Evolutionary conservation across 2,329 filamentous ascomycete species (phyloP), one percentile per base, ranked within the genome.

Genomic region (Metarhizium humberi): DNA sequence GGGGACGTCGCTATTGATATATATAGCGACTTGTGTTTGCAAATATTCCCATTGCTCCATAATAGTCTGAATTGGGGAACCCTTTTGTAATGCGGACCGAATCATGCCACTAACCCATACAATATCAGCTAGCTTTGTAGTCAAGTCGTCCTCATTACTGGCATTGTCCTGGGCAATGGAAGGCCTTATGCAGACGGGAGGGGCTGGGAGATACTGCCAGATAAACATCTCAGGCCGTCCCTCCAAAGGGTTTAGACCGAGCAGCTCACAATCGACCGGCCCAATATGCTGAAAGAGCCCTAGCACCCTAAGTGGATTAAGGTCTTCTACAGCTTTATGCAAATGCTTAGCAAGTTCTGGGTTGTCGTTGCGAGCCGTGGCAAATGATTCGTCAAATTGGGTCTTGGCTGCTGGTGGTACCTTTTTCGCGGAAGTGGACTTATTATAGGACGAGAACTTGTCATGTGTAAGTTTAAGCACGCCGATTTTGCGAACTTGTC

Each of bases 21-120:
- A 97, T 78, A 96, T 91, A 57, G 92, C 94, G 58, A 97, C 88
- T 66, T 96, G 92, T 11, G 95, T 79, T 67, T 96, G 92, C 59
- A 99, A 76, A 65, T 92, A 97, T 67, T 97, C 92, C 92, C 92
- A 97, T 63, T 95, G 91, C 68, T 97, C 92, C 85, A 96, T 94
- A 55, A 97, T 88, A 1, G 89, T 94, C 60, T 87, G 82, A 3
- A 97, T 80, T 0, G 90, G 84, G 14, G 91, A 88, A 10, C 92
- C 92, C 62, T 90, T 90, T 58, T 86, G 79, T 16, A 97, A 71
- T 0, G 90, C 89, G 29, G 88, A 87, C 51, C 87, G 85, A 59
- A 99, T 89, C 62, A 95, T 82, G 53, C 87, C 87, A 66, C 92
- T 95, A 59, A 95, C 89, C 63, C 94, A 89, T 11, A 96, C 86